A percentile compares a stretch with the other conserved stretches of the same genome.
phyloP scores from a whole-genome alignment of 192 early-diverging fungal genomes.

The Coemansia sp. region DNA sequence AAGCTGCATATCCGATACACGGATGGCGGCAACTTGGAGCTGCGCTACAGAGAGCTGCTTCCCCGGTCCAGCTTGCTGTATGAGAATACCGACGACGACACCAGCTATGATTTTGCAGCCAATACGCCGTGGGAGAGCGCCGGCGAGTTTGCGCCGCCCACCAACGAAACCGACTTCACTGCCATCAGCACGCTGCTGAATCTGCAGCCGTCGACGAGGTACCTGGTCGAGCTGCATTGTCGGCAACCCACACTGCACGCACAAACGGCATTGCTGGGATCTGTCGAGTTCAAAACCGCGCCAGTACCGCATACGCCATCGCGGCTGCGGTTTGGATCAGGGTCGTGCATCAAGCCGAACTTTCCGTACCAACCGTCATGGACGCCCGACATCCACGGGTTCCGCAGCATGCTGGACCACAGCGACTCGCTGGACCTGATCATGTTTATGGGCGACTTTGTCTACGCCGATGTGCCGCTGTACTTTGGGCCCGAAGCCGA shows the following conservation, averaged over 20 bases:
- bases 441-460: constrained; percentile 55
- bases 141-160: constrained; percentile 19
- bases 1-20: constrained; percentile 39
- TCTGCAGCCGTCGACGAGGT: constrained; percentile 32
- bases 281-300: constrained; percentile 33
- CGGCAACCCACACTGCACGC: constrained; percentile 21
- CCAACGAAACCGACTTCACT: constrained; percentile 27
- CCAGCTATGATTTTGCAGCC: background rate
- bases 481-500: constrained; percentile 36
- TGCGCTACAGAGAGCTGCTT: constrained; percentile 20
- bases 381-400: constrained; percentile 40
- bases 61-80: background rate
- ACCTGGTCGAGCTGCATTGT: constrained; percentile 35
- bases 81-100: background rate
- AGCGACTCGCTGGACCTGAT: constrained; percentile 34
- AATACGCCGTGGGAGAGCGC: constrained; percentile 37
- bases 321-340: constrained; percentile 36
- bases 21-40: constrained; percentile 27
- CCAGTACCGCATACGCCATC: constrained; percentile 17
- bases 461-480: constrained; percentile 52
- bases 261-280: constrained; percentile 17
- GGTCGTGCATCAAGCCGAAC: constrained; percentile 54
- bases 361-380: constrained; percentile 40
- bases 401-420: constrained; percentile 38
- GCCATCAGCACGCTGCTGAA: constrained; percentile 16